Evolutionary conservation across 352 stramenopile genomes (phyloP).

Genomic region (Phytophthora sp.): DNA sequence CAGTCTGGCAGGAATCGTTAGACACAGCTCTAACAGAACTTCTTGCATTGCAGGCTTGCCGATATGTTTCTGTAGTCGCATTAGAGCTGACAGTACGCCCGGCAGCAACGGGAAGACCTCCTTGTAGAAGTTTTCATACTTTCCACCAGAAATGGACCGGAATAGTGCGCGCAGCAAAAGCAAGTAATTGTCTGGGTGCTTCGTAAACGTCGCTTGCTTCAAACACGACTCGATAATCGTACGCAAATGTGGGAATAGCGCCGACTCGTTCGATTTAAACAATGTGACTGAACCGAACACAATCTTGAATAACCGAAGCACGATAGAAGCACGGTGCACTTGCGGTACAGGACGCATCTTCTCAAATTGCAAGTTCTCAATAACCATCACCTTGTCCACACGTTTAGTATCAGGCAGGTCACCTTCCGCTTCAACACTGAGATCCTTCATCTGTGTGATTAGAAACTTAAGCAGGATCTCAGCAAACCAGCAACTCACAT

Average conservation of each 20-base stretch:
- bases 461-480: constrained; percentile 96
- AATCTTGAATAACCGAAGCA: constrained; percentile 95
- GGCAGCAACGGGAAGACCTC: constrained; percentile 95
- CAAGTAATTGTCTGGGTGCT: constrained; percentile 95
- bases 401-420: constrained; percentile 82
- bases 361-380: constrained; percentile 79
- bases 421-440: constrained; percentile 85
- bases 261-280: constrained; percentile 96
- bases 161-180: constrained; percentile 95
- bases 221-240: constrained; percentile 95
- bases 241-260: constrained; percentile 93
- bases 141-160: constrained; percentile 95
- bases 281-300: constrained; percentile 96
- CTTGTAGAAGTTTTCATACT: constrained; percentile 99
- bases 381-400: constrained; percentile 75
- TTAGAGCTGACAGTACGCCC: constrained; percentile 93
- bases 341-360: constrained; percentile 75
- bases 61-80: constrained; percentile 93
- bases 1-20: constrained; percentile 96
- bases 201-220: constrained; percentile 89
- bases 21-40: constrained; percentile 94
- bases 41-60: constrained; percentile 87
- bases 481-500: constrained; percentile 94
- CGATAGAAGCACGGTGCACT: constrained; percentile 82
- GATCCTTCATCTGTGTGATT: constrained; percentile 93